Evolutionary conservation across 2,329 filamentous ascomycete species (phyloP), one percentile per base, ranked within the genome.

Genomic region (Coleophoma cylindrospora): DNA sequence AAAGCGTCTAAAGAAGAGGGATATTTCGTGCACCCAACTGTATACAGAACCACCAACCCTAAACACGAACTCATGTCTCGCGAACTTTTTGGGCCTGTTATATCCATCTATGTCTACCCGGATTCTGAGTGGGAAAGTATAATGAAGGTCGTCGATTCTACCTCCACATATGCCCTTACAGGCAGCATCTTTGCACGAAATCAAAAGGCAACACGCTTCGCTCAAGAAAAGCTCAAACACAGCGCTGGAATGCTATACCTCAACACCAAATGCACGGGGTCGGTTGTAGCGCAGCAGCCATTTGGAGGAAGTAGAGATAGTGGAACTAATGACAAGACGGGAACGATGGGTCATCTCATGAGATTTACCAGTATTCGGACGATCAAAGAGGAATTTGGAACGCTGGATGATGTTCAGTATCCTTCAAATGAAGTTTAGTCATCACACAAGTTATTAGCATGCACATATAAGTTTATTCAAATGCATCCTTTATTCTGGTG

Each of bases 161-260:
- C 86, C 2, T 82, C 81, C 50, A 86, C 87, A 61, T 94, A 94
- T 66, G 87, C 81, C 3, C 73, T 91, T 49, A 91, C 87, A 0
- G 87, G 87, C 10, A 76, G 85, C 51, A 74, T 91, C 47, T 91
- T 91, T 66, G 84, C 87, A 12, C 70, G 75, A 51, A 85, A 90
- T 66, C 74, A 87, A 40, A 68, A 75, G 45, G 83, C 76, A 12
- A 70, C 89, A 51, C 76, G 83, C 32, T 73, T 75, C 47, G 87
- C 86, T 1, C 85, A 89, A 67, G 79, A 89, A 58, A 76, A 74
- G 54, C 75, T 91, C 46, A 75, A 85, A 56, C 81, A 89, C 64
- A 72, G 83, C 0, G 86, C 87, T 1, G 87, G 87, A 40, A 91
- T 91, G 73, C 90, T 90, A 66, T 91, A 91, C 71, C 75, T 91